phyloP scores from a whole-genome alignment of 495 filamentous ascomycete species.

The Filosporella fistucella region DNA sequence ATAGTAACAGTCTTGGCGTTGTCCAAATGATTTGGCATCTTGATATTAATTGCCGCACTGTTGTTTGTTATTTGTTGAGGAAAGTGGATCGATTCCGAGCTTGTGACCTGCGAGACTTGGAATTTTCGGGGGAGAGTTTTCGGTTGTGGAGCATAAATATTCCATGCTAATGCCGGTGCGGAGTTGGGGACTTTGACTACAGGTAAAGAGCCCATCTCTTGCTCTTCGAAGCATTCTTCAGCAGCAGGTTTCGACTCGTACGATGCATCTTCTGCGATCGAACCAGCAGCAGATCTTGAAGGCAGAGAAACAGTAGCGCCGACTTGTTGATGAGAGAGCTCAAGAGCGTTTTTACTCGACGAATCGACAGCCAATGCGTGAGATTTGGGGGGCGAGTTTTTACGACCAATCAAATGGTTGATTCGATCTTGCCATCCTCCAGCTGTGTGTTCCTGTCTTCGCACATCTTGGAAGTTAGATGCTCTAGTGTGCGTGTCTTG shows the following conservation, averaged over 20 bases:
- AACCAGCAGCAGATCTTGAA: conserved; percentile 15
- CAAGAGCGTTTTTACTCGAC: conserved; percentile 56
- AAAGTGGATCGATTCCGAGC: conserved; percentile 36
- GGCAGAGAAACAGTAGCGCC: conserved; percentile 59
- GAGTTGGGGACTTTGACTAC: conserved; percentile 60
- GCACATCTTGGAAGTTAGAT: conserved; percentile 16
- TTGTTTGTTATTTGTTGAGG: conserved; percentile 31
- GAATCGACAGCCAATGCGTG: conserved; percentile 51
- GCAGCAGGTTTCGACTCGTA: conserved; percentile 57
- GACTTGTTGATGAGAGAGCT: conserved; percentile 38
- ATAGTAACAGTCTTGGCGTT: conserved; percentile 35
- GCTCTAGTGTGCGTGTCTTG: conserved; percentile 14
- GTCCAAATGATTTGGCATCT: conserved; percentile 35
- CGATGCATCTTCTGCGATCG: conserved; percentile 21
- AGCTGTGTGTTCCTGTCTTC: conserved; percentile 12
- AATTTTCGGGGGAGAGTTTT: conserved; percentile 34
- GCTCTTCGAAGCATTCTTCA: conserved; percentile 79
- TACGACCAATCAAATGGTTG: conserved; percentile 64
- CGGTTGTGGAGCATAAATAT: conserved; percentile 10
- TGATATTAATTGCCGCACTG: conserved; percentile 37
- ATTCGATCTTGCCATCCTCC: conserved; percentile 71
- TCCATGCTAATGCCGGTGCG: conserved; percentile 50
- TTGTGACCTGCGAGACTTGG: conserved; percentile 29
- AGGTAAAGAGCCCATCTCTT: conserved; percentile 73
- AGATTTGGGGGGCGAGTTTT: conserved; percentile 48